Percentiles rank a stretch among this genome's conserved stretches.
Evolutionary conservation across 2,329 filamentous ascomycete species (phyloP).

Genomic region (Diaporthe nobilis): DNA sequence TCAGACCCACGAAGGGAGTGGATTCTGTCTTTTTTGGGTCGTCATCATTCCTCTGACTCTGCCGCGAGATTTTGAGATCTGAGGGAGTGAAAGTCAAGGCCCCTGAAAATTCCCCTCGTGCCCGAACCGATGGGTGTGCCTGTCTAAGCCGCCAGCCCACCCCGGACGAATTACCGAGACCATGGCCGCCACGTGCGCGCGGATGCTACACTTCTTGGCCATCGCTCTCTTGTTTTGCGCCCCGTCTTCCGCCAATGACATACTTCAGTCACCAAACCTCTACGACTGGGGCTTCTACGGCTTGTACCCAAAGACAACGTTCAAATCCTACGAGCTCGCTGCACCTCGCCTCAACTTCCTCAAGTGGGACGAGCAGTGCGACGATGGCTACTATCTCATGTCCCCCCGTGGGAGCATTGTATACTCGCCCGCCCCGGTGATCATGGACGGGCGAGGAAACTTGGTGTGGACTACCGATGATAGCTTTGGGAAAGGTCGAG

Average conservation of each 20-base stretch:
- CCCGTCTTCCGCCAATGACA: constrained; percentile 5
- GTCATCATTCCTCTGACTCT: too few relatives aligned
- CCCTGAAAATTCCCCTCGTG: neutral
- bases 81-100: neutral
- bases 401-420: constrained; percentile 42
- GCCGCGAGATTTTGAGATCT: neutral
- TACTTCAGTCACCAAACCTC: constrained; percentile 36
- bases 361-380: constrained; percentile 39
- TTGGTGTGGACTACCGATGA: constrained; percentile 47
- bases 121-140: neutral
- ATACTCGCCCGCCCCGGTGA: constrained; percentile 44
- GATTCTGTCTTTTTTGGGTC: neutral
- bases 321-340: constrained; percentile 38
- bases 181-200: constrained; percentile 32
- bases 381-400: constrained; percentile 41
- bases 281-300: constrained; percentile 44
- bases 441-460: constrained; percentile 46
- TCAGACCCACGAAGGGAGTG: neutral
- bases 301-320: constrained; percentile 40
- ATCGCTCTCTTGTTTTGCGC: neutral
- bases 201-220: constrained; percentile 13
- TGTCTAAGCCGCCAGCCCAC: neutral
- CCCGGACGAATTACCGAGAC: neutral
- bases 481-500: constrained; percentile 42
- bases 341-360: constrained; percentile 43